phyloP scores from a whole-genome alignment of 257 asterid species.

The Solanum paucissectum region DNA sequence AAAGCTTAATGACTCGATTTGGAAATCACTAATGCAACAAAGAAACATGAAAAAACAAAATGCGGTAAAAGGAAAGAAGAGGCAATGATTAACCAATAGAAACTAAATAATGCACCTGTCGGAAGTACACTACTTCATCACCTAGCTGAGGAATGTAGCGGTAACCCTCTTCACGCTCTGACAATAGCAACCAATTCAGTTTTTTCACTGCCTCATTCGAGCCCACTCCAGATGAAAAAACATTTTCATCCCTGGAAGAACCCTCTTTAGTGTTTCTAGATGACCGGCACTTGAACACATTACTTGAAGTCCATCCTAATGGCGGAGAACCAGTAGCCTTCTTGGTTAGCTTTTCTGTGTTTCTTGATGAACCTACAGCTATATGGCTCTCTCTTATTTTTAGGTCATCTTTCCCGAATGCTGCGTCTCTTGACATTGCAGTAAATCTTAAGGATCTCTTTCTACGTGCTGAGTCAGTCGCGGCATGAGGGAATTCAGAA shows the following conservation, averaged over 20 bases:
- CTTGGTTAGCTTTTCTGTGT: conserved; percentile 32
- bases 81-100: conserved; percentile 1
- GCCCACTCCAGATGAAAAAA: conserved; percentile 23
- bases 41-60: neutral
- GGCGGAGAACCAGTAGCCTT: conserved; percentile 26
- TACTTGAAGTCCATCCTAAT: conserved; percentile 29
- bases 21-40: neutral
- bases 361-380: conserved; percentile 36
- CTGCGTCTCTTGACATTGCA: conserved; percentile 35
- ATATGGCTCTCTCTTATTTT: conserved; percentile 25
- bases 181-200: conserved; percentile 64
- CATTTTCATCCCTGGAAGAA: conserved; percentile 16
- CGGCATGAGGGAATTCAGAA: conserved; percentile 47
- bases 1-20: neutral
- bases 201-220: conserved; percentile 19
- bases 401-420: conserved; percentile 12
- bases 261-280: conserved; percentile 36
- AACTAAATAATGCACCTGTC: conserved; percentile 47
- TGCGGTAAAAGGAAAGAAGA: neutral
- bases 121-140: conserved; percentile 75
- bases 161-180: conserved; percentile 74
- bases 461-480: conserved; percentile 67
- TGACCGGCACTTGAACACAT: conserved; percentile 28
- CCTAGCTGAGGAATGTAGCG: conserved; percentile 97
- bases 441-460: conserved; percentile 55